Percentiles rank a stretch among this genome's conserved stretches.
These are phyloP conservation scores for Cyathus pygmaeus DNA, from an alignment of 1,284 basidiomycete genomes.

Conservation along the genomic window DNA sequence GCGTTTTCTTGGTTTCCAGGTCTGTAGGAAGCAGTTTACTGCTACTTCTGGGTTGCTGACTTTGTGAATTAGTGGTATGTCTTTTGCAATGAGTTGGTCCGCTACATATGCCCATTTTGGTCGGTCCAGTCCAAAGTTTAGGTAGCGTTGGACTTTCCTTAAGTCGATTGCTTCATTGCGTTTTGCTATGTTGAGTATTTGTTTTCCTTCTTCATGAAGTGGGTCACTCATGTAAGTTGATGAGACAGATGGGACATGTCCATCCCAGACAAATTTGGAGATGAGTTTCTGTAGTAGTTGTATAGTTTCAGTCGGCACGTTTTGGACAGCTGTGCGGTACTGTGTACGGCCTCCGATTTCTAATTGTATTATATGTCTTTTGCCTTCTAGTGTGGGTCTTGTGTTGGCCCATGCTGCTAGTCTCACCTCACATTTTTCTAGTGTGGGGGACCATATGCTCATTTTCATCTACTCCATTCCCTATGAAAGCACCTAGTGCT, in stretches of 20 bases:
- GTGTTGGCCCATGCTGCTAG: conserved; percentile 29
- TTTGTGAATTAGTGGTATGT: conserved; percentile 2
- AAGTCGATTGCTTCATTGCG: conserved; percentile 34
- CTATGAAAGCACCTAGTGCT: conserved; percentile 40
- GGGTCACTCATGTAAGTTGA: conserved; percentile 19
- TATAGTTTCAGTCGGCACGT: conserved; percentile 39
- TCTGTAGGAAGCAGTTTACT: conserved; percentile 25
- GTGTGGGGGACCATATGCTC: conserved; percentile 27
- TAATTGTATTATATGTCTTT: conserved; percentile 31
- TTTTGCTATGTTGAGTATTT: conserved; percentile 23
- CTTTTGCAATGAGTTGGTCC: conserved; percentile 17
- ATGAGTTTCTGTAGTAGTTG: conserved; percentile 13
- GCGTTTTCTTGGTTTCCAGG: conserved; percentile 4
- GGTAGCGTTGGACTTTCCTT: conserved; percentile 18
- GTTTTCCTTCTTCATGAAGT: conserved; percentile 22
- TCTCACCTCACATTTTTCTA: conserved; percentile 24
- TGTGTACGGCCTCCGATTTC: conserved; percentile 37
- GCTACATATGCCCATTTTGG: conserved; percentile 24
- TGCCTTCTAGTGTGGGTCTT: conserved; percentile 32
- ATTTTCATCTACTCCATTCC: conserved; percentile 27
- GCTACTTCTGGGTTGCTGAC: background rate
- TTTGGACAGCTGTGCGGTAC: conserved; percentile 42
- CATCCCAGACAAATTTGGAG: too few relatives aligned
- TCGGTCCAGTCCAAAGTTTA: conserved; percentile 2
- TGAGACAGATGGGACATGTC: too few relatives aligned